Evolutionary conservation across 768 basidiomycete species (phyloP), one percentile per base, ranked within the genome.

Genomic region (Hypsizygus marmoreus): DNA sequence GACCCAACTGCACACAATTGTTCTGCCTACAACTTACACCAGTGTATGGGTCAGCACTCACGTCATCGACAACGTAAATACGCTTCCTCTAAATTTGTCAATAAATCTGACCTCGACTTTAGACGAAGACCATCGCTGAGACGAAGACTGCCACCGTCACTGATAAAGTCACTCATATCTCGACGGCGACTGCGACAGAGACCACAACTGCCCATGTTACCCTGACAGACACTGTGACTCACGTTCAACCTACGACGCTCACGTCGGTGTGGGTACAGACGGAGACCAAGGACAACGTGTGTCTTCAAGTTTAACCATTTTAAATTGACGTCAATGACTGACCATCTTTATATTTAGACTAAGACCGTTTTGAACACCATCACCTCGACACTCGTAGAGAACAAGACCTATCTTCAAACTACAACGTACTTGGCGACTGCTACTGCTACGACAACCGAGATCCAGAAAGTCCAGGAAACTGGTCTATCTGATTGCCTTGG

Each of bases 61-160:
- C 49, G 73, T 82, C 58, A 77, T 81, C 46, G 80, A 85, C 63
- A 79, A 81, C 59, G 81, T 82, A 48, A 56, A 75, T 13, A 7
- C 16, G 10, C 10, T 14, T 32, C 17, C 16, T 14, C n/a, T n/a
- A 5, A 13, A 28, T 14, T 19, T 7, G 8, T 16, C 20, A 43
- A 3, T 9, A 12, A 25, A 32, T 3, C n/a, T 39, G 11, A 28
- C 22, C 22, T 8, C 39, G 3, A 16, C 6, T 53, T 16, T 50
- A 80, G 75, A 84, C 84, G 38, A 65, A 77, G 72, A 86, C 82
- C 12, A 35, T 80, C 32, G 64, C 74, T 65, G 66, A 79, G 62
- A 76, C 76, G 11, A 58, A 68, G 61, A 77, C 75, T 19, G 69
- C 67, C 7, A 79, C 74, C 37, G 70, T 74, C 49, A 81, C 79